These are phyloP conservation scores for Corylus americana DNA, from an alignment of 306 rosid genomes.

Conservation along the genomic window DNA sequence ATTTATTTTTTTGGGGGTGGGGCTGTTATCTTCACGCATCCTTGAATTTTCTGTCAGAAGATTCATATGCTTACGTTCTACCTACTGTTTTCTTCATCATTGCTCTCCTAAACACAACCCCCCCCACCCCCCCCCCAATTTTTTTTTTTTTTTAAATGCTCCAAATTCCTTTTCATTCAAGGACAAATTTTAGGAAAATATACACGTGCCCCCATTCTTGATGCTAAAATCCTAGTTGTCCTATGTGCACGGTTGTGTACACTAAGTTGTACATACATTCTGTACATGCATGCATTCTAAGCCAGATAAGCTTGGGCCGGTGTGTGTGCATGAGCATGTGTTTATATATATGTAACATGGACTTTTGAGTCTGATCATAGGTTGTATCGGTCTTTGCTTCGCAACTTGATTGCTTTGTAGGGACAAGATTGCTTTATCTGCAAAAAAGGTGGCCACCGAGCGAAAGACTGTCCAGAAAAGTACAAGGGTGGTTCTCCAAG, in stretches of 20 bases:
- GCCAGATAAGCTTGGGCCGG: background rate
- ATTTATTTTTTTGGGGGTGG: background rate
- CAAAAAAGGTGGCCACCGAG: slow-evolving; percentile 76
- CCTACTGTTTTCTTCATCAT: background rate
- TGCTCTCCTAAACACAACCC: background rate
- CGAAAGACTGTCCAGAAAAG: slow-evolving; percentile 89
- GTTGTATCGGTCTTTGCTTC: background rate
- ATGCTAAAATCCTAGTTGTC: background rate
- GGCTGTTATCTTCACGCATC: background rate
- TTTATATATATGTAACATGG: background rate
- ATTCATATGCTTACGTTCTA: background rate
- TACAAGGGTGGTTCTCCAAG: slow-evolving; percentile 29
- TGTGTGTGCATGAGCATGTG: background rate
- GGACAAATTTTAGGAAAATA: background rate
- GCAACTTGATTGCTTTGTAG: slow-evolving; percentile 35
- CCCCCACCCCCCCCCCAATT: background rate
- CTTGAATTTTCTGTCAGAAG: background rate
- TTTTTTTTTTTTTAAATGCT: background rate
- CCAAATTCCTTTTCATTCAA: background rate
- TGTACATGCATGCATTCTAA: background rate
- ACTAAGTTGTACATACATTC: background rate
- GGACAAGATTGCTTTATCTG: slow-evolving; percentile 74
- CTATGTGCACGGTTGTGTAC: background rate
- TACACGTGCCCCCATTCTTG: background rate
- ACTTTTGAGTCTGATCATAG: background rate